Evolutionary conservation across 495 filamentous ascomycete species (phyloP).

Genomic region (Podospora conica): DNA sequence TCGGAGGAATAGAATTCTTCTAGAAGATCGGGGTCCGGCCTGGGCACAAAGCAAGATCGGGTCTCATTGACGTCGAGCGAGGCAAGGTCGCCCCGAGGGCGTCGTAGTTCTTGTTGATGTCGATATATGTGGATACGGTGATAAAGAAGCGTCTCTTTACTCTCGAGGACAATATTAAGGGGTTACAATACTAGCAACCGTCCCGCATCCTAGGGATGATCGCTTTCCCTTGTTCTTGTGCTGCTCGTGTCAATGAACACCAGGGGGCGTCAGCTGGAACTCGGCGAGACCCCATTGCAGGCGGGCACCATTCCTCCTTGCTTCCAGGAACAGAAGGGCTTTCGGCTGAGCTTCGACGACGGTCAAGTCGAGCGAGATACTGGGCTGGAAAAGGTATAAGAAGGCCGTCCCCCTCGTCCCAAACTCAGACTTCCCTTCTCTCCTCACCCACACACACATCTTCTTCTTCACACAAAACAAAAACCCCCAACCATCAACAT

Average conservation of each 20-base stretch:
- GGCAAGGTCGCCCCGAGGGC: background rate
- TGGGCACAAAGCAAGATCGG: background rate
- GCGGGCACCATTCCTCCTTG: background rate
- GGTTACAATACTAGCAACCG: slow-evolving; percentile 24
- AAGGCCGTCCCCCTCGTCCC: slow-evolving; percentile 1
- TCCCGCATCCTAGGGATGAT: background rate
- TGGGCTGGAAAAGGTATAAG: slow-evolving; percentile 17
- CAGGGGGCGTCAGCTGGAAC: background rate
- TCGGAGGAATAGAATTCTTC: background rate
- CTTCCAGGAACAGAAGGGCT: background rate
- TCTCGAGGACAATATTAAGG: slow-evolving; percentile 24
- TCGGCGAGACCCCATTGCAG: background rate
- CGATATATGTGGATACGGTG: background rate
- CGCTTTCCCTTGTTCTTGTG: background rate
- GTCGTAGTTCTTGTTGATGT: background rate
- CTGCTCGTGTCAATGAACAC: background rate
- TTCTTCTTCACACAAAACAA: slow-evolving; percentile 10
- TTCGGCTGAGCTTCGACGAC: background rate
- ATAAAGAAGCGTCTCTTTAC: slow-evolving; percentile 4
- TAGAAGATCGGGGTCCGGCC: background rate
- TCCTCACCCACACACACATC: slow-evolving; percentile 14
- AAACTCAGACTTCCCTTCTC: slow-evolving; percentile 11
- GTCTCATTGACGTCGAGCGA: background rate
- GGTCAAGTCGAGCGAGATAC: background rate
- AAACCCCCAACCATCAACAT: slow-evolving; percentile 28